These are phyloP conservation scores for Echites panduratus DNA, from an alignment of 257 asterid species.

Conservation along the genomic window DNA sequence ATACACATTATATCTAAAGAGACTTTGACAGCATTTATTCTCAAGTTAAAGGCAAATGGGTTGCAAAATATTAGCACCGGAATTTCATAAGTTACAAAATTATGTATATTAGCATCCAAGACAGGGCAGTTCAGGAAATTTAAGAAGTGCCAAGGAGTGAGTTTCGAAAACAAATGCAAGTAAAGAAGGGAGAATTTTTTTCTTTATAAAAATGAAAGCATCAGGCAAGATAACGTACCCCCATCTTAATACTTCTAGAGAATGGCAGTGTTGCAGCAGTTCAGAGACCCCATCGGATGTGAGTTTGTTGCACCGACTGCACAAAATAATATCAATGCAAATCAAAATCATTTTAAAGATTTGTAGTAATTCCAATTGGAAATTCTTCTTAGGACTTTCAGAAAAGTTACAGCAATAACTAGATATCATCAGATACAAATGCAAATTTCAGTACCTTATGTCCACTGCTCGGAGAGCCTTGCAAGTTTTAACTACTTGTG, in stretches of 20 bases:
- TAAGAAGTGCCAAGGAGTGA: background rate
- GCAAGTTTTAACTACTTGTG: conserved; percentile 46
- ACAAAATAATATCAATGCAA: conserved; percentile 11
- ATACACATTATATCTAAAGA: background rate
- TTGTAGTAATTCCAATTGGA: background rate
- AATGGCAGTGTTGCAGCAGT: conserved; percentile 59
- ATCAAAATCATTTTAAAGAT: background rate
- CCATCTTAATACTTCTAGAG: conserved; percentile 89
- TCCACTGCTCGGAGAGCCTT: conserved; percentile 60
- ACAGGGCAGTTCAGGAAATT: background rate
- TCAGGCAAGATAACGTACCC: conserved; percentile 49
- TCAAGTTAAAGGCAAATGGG: background rate
- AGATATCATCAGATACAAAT: conserved; percentile 5
- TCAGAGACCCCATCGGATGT: conserved; percentile 64
- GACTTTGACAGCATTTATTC: background rate
- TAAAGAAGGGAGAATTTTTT: too few species aligned
- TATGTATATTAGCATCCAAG: background rate
- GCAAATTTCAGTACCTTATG: conserved; percentile 49
- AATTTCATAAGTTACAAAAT: background rate
- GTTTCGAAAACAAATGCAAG: background rate
- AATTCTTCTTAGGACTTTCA: background rate
- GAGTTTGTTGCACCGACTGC: conserved; percentile 67
- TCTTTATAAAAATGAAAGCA: background rate
- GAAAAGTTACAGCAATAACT: background rate
- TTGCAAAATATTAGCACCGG: background rate